Conservation (phyloP, 805 yeast species). For the Spathaspora hagerdaliae region DNA sequence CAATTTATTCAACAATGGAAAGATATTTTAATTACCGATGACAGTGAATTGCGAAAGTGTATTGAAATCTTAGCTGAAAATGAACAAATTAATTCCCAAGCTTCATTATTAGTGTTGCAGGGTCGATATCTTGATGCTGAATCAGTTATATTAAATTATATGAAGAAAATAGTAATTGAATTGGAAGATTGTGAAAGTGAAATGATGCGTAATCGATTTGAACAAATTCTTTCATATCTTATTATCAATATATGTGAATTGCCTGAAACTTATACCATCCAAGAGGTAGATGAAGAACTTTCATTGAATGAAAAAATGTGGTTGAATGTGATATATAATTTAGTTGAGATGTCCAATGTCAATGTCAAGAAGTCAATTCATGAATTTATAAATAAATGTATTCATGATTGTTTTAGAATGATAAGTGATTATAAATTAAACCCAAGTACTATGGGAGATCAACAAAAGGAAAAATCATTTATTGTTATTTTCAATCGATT, state of each 20-base stretch:
- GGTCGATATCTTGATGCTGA: conserved; percentile 27
- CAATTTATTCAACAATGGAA: conserved; percentile 12
- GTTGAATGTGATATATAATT: no score
- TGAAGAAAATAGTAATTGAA: conserved; percentile 13
- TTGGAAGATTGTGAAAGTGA: conserved; percentile 11
- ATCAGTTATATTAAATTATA: conserved; percentile 14
- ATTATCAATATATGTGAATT: conserved; percentile 25
- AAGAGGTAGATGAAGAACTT: conserved; percentile 8
- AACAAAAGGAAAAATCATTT: conserved; percentile 35
- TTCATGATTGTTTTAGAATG: conserved; percentile 29
- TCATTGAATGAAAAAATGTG: no score
- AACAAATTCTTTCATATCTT: conserved; percentile 25
- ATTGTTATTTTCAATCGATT: conserved; percentile 52
- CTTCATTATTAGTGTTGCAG: conserved; percentile 22
- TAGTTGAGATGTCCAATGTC: conserved; percentile 20
- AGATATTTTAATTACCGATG: conserved; percentile 3
- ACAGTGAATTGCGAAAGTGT: conserved; percentile 3
- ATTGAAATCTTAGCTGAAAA: conserved; percentile 16
- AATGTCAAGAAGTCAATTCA: background rate
- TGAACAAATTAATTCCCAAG: conserved; percentile 26
- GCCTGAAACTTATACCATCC: conserved; percentile 9
- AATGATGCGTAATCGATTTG: conserved; percentile 15
- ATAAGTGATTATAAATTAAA: conserved; percentile 25
- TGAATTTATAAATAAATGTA: conserved; percentile 20
- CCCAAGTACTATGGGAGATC: conserved; percentile 2